Conservation (phyloP, 2,329 filamentous ascomycete genomes). For the Epichloe brachyelytri region DNA sequence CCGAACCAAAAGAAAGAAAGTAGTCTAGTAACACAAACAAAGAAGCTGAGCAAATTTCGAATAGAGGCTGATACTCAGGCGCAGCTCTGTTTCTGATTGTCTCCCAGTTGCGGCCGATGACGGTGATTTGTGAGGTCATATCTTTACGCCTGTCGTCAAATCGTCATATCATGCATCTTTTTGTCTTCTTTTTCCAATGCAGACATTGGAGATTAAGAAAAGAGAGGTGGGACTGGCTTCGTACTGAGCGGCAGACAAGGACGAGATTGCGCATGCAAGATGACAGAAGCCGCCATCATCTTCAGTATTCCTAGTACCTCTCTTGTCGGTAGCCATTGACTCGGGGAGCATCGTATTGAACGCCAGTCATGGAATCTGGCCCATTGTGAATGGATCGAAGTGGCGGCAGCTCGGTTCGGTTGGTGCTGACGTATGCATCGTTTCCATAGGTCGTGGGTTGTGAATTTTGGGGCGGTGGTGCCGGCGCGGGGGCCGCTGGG, state of each 20-base stretch:
- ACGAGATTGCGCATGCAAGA: not conserved
- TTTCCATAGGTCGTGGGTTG: conserved; percentile 12
- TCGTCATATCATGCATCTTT: conserved; percentile 7
- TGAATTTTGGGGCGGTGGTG: conserved; percentile 6
- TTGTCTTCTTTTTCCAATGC: no score
- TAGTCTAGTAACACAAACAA: conserved; percentile 12
- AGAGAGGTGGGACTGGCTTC: not conserved
- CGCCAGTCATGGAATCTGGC: conserved; percentile 52
- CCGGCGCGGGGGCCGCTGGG: conserved; percentile 10
- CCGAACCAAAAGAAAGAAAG: not conserved
- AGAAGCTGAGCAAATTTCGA: conserved; percentile 3
- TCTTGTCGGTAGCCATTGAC: conserved; percentile 34
- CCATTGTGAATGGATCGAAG: conserved; percentile 37
- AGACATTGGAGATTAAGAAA: not conserved
- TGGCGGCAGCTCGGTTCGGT: conserved; percentile 42
- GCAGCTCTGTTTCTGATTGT: not conserved
- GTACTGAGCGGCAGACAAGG: not conserved
- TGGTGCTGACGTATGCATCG: conserved; percentile 19
- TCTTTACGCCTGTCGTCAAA: conserved; percentile 9
- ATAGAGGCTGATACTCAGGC: not conserved
- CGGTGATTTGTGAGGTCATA: not conserved
- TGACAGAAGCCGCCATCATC: not conserved
- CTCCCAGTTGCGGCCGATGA: not conserved
- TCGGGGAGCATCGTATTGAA: conserved; percentile 45
- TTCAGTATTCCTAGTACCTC: conserved; percentile 16